phyloP scores from a whole-genome alignment of 2,329 filamentous ascomycete species.

The Achaetomium macrosporum region DNA sequence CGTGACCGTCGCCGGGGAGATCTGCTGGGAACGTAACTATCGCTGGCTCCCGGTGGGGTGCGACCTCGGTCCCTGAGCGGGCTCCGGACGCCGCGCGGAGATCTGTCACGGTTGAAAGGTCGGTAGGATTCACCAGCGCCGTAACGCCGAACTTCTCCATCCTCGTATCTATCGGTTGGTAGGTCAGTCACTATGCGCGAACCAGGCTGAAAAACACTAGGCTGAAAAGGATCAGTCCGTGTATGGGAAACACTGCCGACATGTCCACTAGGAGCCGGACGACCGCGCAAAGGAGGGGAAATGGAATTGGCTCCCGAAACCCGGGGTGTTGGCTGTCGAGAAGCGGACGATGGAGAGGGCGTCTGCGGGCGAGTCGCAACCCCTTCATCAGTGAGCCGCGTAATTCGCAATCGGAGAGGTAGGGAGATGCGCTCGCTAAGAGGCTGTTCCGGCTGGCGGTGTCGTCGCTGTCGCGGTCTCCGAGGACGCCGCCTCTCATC shows the following conservation, averaged over 20 bases:
- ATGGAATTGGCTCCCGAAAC: neutral
- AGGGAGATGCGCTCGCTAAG: constrained; percentile 5
- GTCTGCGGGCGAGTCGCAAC: neutral
- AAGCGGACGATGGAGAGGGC: neutral
- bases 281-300: neutral
- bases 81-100: constrained; percentile 25
- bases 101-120: constrained; percentile 44
- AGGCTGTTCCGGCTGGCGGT: neutral
- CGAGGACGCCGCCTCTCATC: constrained; percentile 1
- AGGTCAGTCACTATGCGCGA: constrained; percentile 17
- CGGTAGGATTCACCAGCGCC: constrained; percentile 57
- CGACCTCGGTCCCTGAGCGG: constrained; percentile 30
- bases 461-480: neutral
- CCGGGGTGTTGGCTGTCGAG: neutral
- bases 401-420: neutral
- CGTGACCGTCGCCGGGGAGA: constrained; percentile 39
- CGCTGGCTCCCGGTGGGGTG: constrained; percentile 30
- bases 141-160: constrained; percentile 57
- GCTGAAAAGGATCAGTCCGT: neutral
- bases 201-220: neutral
- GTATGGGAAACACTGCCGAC: neutral
- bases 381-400: neutral
- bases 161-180: constrained; percentile 44
- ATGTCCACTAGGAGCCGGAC: neutral
- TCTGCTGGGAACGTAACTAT: constrained; percentile 38